Conservation (phyloP, 2,329 filamentous ascomycete species). For the Phyllachora maydis region DNA sequence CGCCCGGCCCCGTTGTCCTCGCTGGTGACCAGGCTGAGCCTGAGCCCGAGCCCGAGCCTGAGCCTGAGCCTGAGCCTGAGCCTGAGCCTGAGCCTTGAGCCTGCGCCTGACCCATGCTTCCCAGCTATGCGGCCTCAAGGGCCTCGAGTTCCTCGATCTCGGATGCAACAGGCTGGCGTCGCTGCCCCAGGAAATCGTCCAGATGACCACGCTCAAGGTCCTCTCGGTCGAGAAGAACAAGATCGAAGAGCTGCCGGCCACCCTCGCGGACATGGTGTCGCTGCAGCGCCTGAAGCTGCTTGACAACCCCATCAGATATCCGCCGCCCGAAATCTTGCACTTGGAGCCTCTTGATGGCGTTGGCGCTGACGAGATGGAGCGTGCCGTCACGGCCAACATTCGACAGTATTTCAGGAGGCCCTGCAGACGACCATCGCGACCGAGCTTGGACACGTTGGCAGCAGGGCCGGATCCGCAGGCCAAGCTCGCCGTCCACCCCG, state of each 20-base stretch:
- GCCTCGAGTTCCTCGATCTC: slow-evolving; percentile 79
- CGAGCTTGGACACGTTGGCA: no score
- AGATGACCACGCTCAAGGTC: slow-evolving; percentile 71
- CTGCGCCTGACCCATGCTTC: no score
- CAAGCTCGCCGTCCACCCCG: no score
- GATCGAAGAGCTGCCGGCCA: slow-evolving; percentile 62
- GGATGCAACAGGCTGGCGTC: slow-evolving; percentile 65
- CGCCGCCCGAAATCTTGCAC: slow-evolving; percentile 48
- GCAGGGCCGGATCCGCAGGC: no score
- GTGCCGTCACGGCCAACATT: no score
- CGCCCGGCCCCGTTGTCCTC: slow-evolving; percentile 2
- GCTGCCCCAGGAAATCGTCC: slow-evolving; percentile 59
- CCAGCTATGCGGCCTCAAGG: slow-evolving; percentile 65
- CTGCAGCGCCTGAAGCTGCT: slow-evolving; percentile 75
- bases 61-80: no score
- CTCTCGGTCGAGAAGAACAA: slow-evolving; percentile 72
- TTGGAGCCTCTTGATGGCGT: slow-evolving; percentile 31
- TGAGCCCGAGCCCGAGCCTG: no score
- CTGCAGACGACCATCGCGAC: no score
- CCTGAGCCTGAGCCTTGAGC: no score
- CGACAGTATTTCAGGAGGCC: no score
- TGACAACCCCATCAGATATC: slow-evolving; percentile 67
- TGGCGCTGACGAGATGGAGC: slow-evolving; percentile 27
- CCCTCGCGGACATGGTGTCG: slow-evolving; percentile 72
- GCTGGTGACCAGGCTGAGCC: no score